Conservation (phyloP, 1,139 yeast species). For the Kurtzmaniella natalensis region DNA sequence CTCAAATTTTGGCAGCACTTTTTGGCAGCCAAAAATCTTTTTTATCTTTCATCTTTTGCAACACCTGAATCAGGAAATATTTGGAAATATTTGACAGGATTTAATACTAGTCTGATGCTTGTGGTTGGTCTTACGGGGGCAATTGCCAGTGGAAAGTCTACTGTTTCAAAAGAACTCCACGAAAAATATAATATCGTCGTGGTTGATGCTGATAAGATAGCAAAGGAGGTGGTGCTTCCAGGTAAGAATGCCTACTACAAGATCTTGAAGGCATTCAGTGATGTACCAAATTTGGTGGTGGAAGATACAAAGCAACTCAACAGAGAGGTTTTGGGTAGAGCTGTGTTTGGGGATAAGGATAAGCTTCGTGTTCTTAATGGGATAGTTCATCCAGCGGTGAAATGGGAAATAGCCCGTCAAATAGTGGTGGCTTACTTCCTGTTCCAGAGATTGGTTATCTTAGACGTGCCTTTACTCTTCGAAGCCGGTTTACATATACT, state of each 20-base stretch:
- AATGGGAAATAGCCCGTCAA: constrained; percentile 58
- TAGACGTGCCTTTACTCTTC: constrained; percentile 88
- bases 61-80: too few relatives aligned
- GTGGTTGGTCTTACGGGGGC: constrained; percentile 95
- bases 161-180: constrained; percentile 63
- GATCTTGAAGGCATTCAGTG: constrained; percentile 57
- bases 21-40: too few relatives aligned
- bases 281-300: constrained; percentile 52
- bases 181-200: constrained; percentile 53
- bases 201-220: constrained; percentile 88
- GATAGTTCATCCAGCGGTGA: constrained; percentile 88
- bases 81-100: too few relatives aligned
- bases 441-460: constrained; percentile 52
- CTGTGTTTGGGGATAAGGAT: constrained; percentile 66
- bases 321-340: constrained; percentile 70
- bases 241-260: constrained; percentile 66
- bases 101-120: too few relatives aligned
- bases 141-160: constrained; percentile 91
- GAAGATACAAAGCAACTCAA: constrained; percentile 50
- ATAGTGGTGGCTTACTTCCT: constrained; percentile 53
- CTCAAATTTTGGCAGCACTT: too few relatives aligned
- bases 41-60: too few relatives aligned
- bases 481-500: constrained; percentile 68
- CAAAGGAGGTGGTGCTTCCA: constrained; percentile 80
- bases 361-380: constrained; percentile 58